Evolutionary conservation across 345 rosid genomes (phyloP).

Genomic region (Aquilaria malaccensis): DNA sequence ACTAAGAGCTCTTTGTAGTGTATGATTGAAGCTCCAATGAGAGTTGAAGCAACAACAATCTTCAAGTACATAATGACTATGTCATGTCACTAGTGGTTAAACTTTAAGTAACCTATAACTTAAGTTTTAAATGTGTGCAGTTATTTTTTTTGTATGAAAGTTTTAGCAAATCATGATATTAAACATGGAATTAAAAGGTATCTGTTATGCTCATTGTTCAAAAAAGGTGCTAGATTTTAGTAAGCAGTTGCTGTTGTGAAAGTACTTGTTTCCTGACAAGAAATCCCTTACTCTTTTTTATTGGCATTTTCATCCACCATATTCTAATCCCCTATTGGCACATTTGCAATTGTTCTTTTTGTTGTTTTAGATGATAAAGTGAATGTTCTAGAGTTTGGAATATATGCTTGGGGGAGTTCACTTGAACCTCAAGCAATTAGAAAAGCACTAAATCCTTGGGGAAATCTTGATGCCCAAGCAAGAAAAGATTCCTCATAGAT

Average conservation of each 20-base stretch:
- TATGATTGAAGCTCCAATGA: too few relatives aligned
- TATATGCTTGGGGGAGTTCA: constrained; percentile 65
- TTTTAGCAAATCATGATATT: too few relatives aligned
- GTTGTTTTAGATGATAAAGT: constrained; percentile 68
- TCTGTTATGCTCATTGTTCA: too few relatives aligned
- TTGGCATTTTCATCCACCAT: background rate
- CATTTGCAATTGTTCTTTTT: background rate
- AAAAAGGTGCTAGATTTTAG: too few relatives aligned
- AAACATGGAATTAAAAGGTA: too few relatives aligned
- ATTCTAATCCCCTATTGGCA: constrained; percentile 6
- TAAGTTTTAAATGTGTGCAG: too few relatives aligned
- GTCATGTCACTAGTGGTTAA: too few relatives aligned
- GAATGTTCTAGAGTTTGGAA: constrained; percentile 74
- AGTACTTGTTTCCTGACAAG: background rate
- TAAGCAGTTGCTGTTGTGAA: background rate
- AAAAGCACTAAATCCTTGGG: constrained; percentile 90
- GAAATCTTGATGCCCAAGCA: constrained; percentile 41
- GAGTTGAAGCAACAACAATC: too few relatives aligned
- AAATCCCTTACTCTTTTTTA: background rate
- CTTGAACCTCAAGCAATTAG: constrained; percentile 71
- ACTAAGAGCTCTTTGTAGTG: too few relatives aligned
- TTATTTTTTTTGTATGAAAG: too few relatives aligned
- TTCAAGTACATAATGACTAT: too few relatives aligned
- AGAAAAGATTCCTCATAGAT: constrained; percentile 25
- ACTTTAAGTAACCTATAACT: too few relatives aligned